phyloP scores from a whole-genome alignment of 768 basidiomycete species.

The Lactarius indigo region DNA sequence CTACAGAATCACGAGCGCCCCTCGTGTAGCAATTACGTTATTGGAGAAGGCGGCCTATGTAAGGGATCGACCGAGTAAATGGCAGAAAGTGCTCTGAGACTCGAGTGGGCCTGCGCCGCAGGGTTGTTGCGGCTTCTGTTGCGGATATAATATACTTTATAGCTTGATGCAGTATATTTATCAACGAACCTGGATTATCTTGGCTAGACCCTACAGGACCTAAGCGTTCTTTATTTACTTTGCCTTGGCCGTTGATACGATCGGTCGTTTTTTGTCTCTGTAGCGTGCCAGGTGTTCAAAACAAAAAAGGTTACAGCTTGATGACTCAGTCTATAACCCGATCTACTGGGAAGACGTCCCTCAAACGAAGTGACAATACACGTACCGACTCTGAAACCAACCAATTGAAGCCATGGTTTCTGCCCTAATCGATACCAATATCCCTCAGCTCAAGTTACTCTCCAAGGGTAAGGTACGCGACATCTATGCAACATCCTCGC shows the following conservation, averaged over 20 bases:
- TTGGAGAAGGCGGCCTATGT: not conserved
- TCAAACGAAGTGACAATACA: not conserved
- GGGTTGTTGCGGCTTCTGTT: too few species aligned
- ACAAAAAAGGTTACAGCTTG: not conserved
- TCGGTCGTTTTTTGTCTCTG: too few species aligned
- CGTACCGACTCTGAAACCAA: not conserved
- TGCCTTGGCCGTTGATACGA: too few species aligned
- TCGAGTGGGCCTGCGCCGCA: too few species aligned
- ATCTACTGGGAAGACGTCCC: not conserved
- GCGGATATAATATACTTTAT: too few species aligned
- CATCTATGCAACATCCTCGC: constrained; percentile 75
- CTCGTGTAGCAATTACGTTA: not conserved
- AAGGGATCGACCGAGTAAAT: too few species aligned
- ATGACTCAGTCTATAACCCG: not conserved
- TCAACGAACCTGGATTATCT: too few species aligned
- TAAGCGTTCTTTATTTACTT: too few species aligned
- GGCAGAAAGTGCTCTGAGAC: too few species aligned
- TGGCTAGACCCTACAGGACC: too few species aligned
- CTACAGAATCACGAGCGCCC: not conserved
- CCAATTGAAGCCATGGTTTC: constrained; percentile 6
- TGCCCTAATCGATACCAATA: constrained; percentile 51
- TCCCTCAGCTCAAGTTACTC: constrained; percentile 62
- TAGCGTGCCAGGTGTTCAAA: too few species aligned
- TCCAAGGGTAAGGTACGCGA: constrained; percentile 96
- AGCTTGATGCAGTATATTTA: too few species aligned